Base-by-base conservation (phyloP, 2,329 filamentous ascomycete species). In the Nemania sp. region DNA sequence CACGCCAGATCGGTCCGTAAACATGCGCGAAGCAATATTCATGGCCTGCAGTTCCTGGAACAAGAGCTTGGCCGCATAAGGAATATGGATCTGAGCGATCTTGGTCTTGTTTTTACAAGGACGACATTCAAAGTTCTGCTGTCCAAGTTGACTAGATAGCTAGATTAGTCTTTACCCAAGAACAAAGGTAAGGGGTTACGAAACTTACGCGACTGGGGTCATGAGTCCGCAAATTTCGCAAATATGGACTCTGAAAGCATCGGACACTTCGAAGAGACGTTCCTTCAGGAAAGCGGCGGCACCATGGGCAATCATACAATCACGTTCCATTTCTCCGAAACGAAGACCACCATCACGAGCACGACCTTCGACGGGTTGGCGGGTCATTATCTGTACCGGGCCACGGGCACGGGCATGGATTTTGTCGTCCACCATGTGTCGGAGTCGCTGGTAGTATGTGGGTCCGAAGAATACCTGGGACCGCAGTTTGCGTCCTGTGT, bases 261-360 rank as follows among this genome's bases (percentile, higher is more conserved):
- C 96, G 61, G 93, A 97, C 58, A 99, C 96, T 80, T 98, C 95
- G 77, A 99, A 98, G 66, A 99, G 83, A 77, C 96, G 90, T 85
- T 99, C 96, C 84, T 99, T 99, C 78, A 99, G 83, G 88, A 99
- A 99, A 1, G 94, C 92, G 62, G 93, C 95, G 3, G 97, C 96
- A 79, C 96, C 96, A 80, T 99, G 97, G n/a, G 97, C 94, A 85
- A 99, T 99, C 96, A 99, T 99, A 81, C 96, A 99, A 89, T 99
- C 97, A 84, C 97, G 95, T 83, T 99, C 97, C 96, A 99, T 99
- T 86, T 99, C 96, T 90, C 96, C 96, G 89, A 99, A 99, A 79
- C 97, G 95, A 52, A 99, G 88, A 85, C 96, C 96, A 87, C 96
- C 96, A 79, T 99, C 97, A 82, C 97, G 87, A 3, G 96, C 96